These are phyloP conservation scores for Solanum okadae DNA, from an alignment of 257 asterid genomes.

Conservation along the genomic window DNA sequence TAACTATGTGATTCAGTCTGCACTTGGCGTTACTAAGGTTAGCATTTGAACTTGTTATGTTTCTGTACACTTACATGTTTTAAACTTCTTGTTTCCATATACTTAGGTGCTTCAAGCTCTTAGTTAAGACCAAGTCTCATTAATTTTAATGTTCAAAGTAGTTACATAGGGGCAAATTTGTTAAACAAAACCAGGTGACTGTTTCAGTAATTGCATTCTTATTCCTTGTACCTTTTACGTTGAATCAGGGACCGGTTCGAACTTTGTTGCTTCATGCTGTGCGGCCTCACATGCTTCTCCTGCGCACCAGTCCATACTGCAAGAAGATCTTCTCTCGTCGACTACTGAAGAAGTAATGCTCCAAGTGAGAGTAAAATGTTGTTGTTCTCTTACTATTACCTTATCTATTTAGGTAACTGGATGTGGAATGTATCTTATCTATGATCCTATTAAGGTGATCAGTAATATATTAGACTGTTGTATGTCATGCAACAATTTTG, in stretches of 20 bases:
- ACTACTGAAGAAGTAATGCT: slow-evolving; percentile 26
- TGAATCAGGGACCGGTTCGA: slow-evolving; percentile 20
- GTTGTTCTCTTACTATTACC: slow-evolving; percentile 2
- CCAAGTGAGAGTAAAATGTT: background rate
- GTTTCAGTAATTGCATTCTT: background rate
- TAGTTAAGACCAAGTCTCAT: background rate
- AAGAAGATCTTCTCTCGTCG: slow-evolving; percentile 34
- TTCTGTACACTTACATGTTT: background rate
- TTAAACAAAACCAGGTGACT: background rate
- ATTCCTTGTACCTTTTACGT: background rate
- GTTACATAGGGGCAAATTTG: background rate
- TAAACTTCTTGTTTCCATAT: background rate
- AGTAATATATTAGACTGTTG: background rate
- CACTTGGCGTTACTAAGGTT: slow-evolving; percentile 33
- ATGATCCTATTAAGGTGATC: background rate
- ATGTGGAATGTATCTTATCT: background rate
- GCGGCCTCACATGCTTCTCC: slow-evolving; percentile 16
- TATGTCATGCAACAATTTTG: slow-evolving; percentile 3
- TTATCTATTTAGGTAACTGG: background rate
- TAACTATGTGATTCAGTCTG: slow-evolving; percentile 37
- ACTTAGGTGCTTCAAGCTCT: background rate
- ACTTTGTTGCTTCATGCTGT: slow-evolving; percentile 14
- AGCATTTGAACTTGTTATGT: background rate
- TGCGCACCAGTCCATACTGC: slow-evolving; percentile 33
- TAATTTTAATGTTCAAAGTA: background rate